Conservation (phyloP, 164 flowering plant genomes). For the Protea cynaroides region DNA sequence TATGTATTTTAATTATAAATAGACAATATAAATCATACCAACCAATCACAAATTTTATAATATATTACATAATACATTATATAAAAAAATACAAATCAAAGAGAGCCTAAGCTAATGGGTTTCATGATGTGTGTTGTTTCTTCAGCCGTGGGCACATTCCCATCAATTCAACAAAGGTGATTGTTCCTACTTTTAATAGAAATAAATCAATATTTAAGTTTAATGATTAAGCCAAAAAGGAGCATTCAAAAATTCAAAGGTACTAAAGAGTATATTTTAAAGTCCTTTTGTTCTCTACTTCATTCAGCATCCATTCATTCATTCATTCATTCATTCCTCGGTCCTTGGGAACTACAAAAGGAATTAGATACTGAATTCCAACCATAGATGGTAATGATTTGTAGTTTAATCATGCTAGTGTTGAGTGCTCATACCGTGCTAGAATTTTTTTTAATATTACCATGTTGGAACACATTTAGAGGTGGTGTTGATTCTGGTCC, state of each 20-base stretch:
- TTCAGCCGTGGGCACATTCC: constrained; percentile 5
- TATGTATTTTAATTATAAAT: no score
- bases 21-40: no score
- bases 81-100: no score
- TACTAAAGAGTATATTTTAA: background rate
- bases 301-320: no score
- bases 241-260: constrained; percentile 9
- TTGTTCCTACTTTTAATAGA: background rate
- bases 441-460: background rate
- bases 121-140: background rate
- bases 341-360: constrained; percentile 4
- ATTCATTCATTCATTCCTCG: constrained; percentile 2
- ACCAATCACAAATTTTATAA: no score
- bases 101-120: background rate
- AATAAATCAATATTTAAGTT: background rate
- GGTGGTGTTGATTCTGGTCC: no score
- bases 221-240: background rate
- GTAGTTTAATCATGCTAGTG: background rate
- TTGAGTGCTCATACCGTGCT: background rate
- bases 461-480: no score
- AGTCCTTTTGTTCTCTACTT: background rate
- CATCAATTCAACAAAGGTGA: background rate
- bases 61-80: no score
- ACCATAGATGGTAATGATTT: constrained; percentile 3
- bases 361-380: constrained; percentile 8